phyloP scores from a whole-genome alignment of 768 basidiomycete species.

The Mycena capillaripes region DNA sequence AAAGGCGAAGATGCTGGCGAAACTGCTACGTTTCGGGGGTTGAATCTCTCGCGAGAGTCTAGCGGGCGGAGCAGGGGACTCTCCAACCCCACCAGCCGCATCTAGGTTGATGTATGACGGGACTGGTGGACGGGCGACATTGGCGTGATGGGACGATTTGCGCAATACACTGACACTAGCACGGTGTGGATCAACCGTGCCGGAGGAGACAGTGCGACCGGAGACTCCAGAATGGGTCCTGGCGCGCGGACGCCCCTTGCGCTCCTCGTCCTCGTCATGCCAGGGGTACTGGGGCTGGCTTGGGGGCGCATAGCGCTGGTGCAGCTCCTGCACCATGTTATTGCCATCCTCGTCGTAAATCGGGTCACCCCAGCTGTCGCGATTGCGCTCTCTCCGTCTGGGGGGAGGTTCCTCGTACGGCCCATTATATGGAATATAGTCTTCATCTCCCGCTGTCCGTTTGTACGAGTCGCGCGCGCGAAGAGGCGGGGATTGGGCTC shows the following conservation, averaged over 20 bases:
- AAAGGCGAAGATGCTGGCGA: conserved; percentile 68
- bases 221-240: conserved; percentile 60
- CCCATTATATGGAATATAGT: conserved; percentile 77
- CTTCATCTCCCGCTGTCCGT: conserved; percentile 57
- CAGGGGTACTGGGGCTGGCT: conserved; percentile 27
- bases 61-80: conserved; percentile 65
- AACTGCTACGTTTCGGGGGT: conserved; percentile 60
- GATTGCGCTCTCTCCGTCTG: conserved; percentile 44
- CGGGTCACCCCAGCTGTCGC: conserved; percentile 59
- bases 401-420: conserved; percentile 63
- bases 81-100: conserved; percentile 73
- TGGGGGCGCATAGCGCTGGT: conserved; percentile 44
- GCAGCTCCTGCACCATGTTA: conserved; percentile 46
- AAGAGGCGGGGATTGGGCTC: conserved; percentile 19
- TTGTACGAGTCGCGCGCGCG: conserved; percentile 6
- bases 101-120: conserved; percentile 62
- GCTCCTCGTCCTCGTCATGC: conserved; percentile 37
- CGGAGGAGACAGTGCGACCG: conserved; percentile 55
- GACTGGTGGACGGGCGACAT: conserved; percentile 48
- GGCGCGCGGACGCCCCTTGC: conserved; percentile 44
- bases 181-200: conserved; percentile 52
- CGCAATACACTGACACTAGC: conserved; percentile 45
- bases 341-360: conserved; percentile 47
- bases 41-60: conserved; percentile 45
- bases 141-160: conserved; percentile 50